Conservation (phyloP, 495 filamentous ascomycete species). For the Aspergillus taichungensis region DNA sequence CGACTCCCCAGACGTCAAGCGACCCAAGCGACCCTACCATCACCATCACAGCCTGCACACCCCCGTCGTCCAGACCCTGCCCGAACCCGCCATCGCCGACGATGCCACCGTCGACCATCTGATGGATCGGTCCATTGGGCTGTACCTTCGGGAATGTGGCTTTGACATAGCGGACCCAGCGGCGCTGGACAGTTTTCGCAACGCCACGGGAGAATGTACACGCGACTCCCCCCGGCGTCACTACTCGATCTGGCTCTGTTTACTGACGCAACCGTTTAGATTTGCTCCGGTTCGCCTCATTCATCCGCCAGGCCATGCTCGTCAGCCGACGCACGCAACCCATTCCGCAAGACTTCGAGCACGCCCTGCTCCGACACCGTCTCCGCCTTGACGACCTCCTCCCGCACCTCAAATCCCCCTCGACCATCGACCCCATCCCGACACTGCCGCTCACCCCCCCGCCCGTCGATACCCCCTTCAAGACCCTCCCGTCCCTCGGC, state of each 20-base stretch:
- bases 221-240: too few relatives aligned
- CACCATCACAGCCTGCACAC: constrained; percentile 35
- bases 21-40: constrained; percentile 37
- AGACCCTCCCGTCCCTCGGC: constrained; percentile 39
- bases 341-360: constrained; percentile 61
- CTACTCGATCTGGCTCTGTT: constrained; percentile 12
- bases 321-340: constrained; percentile 50
- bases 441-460: constrained; percentile 38
- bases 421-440: constrained; percentile 20
- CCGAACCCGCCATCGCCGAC: constrained; percentile 35
- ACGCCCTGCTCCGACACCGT: constrained; percentile 40
- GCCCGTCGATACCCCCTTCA: constrained; percentile 32
- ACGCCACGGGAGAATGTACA: constrained; percentile 55
- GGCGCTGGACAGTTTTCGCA: constrained; percentile 51
- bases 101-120: constrained; percentile 40
- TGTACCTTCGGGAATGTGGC: constrained; percentile 44
- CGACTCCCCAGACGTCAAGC: constrained; percentile 26
- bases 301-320: constrained; percentile 53
- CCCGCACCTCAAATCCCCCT: constrained; percentile 27
- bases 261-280: constrained; percentile 34
- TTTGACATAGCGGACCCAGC: constrained; percentile 48
- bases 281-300: constrained; percentile 46
- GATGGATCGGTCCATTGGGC: constrained; percentile 48
- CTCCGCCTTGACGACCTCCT: constrained; percentile 32
- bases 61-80: constrained; percentile 16